Conservation (phyloP, 2,329 filamentous ascomycete species). For the Phoma sp. region DNA sequence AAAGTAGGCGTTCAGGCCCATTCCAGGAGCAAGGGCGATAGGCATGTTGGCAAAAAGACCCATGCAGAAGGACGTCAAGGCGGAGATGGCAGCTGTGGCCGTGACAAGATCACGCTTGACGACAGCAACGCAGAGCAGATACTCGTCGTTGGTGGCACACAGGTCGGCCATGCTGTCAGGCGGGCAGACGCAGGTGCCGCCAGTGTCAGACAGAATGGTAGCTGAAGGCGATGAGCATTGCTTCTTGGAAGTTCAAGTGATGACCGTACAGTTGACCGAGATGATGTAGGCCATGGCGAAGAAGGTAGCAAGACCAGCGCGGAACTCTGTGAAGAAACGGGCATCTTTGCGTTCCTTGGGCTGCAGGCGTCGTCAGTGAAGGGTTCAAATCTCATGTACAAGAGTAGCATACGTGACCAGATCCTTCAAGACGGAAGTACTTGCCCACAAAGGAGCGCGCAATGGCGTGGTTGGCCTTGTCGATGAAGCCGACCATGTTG, state of each 20-base stretch:
- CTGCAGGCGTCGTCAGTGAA: slow-evolving; percentile 51
- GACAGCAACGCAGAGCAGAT: slow-evolving; percentile 65
- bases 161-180: slow-evolving; percentile 55
- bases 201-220: slow-evolving; percentile 72
- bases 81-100: slow-evolving; percentile 81
- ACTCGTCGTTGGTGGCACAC: slow-evolving; percentile 64
- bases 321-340: slow-evolving; percentile 81
- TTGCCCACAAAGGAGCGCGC: slow-evolving; percentile 45
- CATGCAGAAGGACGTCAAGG: slow-evolving; percentile 82
- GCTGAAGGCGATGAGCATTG: slow-evolving; percentile 25
- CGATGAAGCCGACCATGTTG: slow-evolving; percentile 42
- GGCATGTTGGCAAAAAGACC: slow-evolving; percentile 83
- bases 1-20: slow-evolving; percentile 89
- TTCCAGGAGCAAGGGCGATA: slow-evolving; percentile 74
- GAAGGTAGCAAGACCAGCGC: slow-evolving; percentile 77
- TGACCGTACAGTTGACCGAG: slow-evolving; percentile 61
- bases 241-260: slow-evolving; percentile 6
- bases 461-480: slow-evolving; percentile 43
- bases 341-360: slow-evolving; percentile 74
- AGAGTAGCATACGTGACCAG: slow-evolving; percentile 71
- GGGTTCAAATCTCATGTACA: background rate
- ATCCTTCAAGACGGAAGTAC: slow-evolving; percentile 78
- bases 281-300: slow-evolving; percentile 65
- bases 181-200: slow-evolving; percentile 77
- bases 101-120: slow-evolving; percentile 83